A percentile compares a stretch with the other conserved stretches of the same genome.
Evolutionary conservation across 108 stramenopile genomes (phyloP).

Genomic region (Heterococcus sp.): DNA sequence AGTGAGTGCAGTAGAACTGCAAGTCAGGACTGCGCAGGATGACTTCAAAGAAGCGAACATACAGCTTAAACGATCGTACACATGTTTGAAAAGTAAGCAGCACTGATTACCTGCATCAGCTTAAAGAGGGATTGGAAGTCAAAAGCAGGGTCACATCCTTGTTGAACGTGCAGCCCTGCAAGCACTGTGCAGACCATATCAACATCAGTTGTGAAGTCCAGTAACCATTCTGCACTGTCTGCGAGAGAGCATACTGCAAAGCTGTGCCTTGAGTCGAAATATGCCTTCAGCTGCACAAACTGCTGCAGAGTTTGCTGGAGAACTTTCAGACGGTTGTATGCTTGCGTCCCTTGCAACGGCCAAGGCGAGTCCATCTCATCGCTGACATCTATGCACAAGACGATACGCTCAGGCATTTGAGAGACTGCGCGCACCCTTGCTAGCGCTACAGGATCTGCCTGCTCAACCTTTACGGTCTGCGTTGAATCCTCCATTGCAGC

Average conservation of each 20-base stretch:
- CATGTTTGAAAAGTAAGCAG: too few relatives aligned
- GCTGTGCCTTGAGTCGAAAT: background rate
- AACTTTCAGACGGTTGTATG: background rate
- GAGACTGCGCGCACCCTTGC: too few relatives aligned
- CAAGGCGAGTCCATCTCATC: background rate
- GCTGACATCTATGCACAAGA: background rate
- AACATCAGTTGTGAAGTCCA: background rate
- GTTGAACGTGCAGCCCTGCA: background rate
- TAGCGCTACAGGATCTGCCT: too few relatives aligned
- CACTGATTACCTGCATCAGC: background rate
- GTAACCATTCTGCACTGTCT: background rate
- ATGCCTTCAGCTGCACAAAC: background rate
- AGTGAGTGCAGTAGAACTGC: too few relatives aligned
- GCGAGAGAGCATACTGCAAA: background rate
- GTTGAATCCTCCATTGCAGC: too few relatives aligned
- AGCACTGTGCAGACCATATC: background rate
- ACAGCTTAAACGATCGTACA: too few relatives aligned
- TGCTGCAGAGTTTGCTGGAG: background rate
- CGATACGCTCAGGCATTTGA: background rate
- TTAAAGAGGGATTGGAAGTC: background rate
- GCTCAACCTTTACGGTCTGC: too few relatives aligned
- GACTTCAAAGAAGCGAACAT: too few relatives aligned
- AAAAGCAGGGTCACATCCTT: background rate
- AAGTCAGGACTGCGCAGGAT: too few relatives aligned
- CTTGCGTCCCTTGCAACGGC: background rate